Evolutionary conservation across 345 rosid genomes (phyloP).

Genomic region (Durio zibethinus): DNA sequence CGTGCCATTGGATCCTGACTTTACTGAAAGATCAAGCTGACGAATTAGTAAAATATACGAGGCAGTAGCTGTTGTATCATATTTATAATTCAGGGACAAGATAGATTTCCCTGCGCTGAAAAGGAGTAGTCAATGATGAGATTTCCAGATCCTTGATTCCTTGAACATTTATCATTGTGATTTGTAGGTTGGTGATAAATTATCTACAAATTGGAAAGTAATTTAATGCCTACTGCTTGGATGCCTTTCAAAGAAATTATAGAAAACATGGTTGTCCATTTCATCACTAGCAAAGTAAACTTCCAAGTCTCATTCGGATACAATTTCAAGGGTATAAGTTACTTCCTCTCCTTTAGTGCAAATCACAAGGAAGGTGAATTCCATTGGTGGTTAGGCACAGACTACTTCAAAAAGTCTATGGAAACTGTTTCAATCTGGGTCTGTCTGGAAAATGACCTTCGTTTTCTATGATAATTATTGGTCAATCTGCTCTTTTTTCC

Average conservation of each 20-base stretch:
- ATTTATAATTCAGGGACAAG: background rate
- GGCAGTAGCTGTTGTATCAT: background rate
- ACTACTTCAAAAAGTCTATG: background rate
- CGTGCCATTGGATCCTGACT: background rate
- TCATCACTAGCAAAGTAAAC: background rate
- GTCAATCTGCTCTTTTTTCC: background rate
- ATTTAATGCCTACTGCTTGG: background rate
- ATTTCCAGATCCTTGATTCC: background rate
- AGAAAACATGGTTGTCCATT: background rate
- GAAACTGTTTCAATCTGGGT: background rate
- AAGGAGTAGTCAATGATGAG: background rate
- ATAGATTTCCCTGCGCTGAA: background rate
- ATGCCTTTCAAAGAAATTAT: background rate
- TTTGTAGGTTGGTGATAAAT: background rate
- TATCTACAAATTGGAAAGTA: background rate
- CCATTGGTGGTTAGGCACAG: background rate
- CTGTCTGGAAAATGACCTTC: background rate
- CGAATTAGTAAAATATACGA: background rate
- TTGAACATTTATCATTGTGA: background rate
- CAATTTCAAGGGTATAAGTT: conserved; percentile 12
- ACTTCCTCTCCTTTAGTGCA: background rate
- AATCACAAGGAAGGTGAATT: background rate
- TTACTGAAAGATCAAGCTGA: background rate
- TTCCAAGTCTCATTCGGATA: background rate
- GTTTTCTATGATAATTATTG: background rate